Evolutionary conservation across 306 rosid genomes (phyloP).

Genomic region (Nissolia schottii): DNA sequence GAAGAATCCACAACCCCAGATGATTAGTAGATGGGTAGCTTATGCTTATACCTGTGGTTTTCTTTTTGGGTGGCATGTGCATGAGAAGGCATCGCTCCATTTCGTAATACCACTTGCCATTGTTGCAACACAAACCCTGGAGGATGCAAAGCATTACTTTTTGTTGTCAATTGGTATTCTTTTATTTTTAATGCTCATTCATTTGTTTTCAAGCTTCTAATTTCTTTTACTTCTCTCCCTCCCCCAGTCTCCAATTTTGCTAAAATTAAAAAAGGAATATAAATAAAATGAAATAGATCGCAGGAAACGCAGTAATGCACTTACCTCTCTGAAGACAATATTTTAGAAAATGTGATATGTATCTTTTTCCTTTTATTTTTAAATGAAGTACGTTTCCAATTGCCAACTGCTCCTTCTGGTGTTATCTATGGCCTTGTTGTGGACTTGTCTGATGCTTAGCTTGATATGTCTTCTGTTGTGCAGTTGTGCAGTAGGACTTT

Average conservation of each 20-base stretch:
- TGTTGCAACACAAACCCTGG: conserved; percentile 57
- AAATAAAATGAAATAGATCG: not conserved
- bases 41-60: conserved; percentile 92
- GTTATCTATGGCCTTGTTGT: not conserved
- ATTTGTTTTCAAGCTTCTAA: conserved; percentile 3
- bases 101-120: conserved; percentile 81
- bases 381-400: no score
- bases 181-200: not conserved
- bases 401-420: not conserved
- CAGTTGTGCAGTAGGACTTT: not conserved
- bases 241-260: no score
- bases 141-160: conserved; percentile 77
- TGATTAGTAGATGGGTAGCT: conserved; percentile 79
- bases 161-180: conserved; percentile 69
- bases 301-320: not conserved
- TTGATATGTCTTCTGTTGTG: no score
- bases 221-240: not conserved
- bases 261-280: not conserved
- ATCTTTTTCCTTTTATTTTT: no score
- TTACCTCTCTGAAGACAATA: not conserved
- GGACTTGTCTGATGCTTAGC: not conserved
- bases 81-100: conserved; percentile 94
- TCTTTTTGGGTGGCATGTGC: conserved; percentile 97
- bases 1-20: conserved; percentile 69
- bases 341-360: no score